Conservation (phyloP, 176 grass and related monocot species). For the Microstegium vimineum region DNA sequence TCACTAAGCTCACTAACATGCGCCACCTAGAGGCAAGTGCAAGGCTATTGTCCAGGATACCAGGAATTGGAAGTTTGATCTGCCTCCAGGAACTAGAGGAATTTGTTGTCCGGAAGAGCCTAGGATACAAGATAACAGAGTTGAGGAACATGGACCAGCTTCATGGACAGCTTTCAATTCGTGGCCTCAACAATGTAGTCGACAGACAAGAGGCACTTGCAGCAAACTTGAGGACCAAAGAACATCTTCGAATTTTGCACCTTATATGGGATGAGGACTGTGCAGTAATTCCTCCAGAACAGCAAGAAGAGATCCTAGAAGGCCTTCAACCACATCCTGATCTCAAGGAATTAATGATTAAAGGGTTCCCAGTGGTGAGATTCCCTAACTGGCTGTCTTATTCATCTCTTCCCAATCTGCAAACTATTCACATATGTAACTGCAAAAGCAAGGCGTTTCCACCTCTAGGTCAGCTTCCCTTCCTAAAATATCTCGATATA, state of each 20-base stretch:
- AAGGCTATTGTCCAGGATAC: slow-evolving; percentile 29
- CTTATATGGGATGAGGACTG: slow-evolving; percentile 50
- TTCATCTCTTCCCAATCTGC: slow-evolving; percentile 50
- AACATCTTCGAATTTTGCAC: slow-evolving; percentile 46
- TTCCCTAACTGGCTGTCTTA: slow-evolving; percentile 46
- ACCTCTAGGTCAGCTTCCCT: slow-evolving; percentile 61
- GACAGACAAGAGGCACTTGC: slow-evolving; percentile 35
- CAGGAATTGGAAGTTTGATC: slow-evolving; percentile 51
- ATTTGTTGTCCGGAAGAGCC: slow-evolving; percentile 38
- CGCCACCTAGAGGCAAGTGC: slow-evolving; percentile 47
- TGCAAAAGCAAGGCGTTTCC: slow-evolving; percentile 46
- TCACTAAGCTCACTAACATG: slow-evolving; percentile 53
- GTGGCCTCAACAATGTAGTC: slow-evolving; percentile 51
- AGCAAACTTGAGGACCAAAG: slow-evolving; percentile 53
- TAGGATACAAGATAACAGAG: slow-evolving; percentile 46
- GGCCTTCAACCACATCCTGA: slow-evolving; percentile 53
- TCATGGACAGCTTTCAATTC: slow-evolving; percentile 56
- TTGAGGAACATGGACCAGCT: slow-evolving; percentile 58
- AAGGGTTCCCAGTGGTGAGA: slow-evolving; percentile 32
- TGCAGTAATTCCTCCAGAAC: not conserved
- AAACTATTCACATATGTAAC: slow-evolving; percentile 49
- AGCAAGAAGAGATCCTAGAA: slow-evolving; percentile 53
- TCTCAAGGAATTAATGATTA: slow-evolving; percentile 57
- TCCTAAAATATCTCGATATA: slow-evolving; percentile 56
- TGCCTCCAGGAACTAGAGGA: slow-evolving; percentile 67